phyloP scores from a whole-genome alignment of 352 stramenopile genomes.

The Pythium dissimile region DNA sequence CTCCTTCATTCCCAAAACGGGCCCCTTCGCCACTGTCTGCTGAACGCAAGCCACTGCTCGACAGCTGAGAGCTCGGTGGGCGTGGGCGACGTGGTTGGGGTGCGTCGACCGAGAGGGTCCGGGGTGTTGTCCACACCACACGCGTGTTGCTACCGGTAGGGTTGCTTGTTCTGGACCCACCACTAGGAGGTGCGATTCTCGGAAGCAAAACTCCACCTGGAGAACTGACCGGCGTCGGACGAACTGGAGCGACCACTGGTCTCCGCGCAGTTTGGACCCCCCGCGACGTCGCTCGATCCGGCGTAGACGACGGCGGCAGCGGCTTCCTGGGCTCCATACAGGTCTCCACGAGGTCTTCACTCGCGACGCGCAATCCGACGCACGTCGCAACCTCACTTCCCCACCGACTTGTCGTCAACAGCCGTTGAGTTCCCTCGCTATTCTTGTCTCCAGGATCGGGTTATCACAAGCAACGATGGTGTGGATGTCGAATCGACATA shows the following conservation, averaged over 20 bases:
- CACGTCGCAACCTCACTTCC: too few relatives aligned
- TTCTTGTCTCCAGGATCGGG: constrained; percentile 19
- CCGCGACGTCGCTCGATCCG: constrained; percentile 5
- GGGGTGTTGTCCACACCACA: constrained; percentile 44
- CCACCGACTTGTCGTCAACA: too few relatives aligned
- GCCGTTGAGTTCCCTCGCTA: too few relatives aligned
- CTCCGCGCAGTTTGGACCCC: constrained; percentile 6
- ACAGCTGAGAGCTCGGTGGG: background rate
- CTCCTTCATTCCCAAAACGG: constrained; percentile 20
- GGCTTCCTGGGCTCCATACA: constrained; percentile 19
- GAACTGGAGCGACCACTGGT: background rate
- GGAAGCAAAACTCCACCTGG: constrained; percentile 15
- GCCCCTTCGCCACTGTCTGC: background rate
- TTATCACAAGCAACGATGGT: constrained; percentile 14
- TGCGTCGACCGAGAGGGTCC: constrained; percentile 11
- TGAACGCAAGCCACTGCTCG: background rate
- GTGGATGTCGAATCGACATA: too few relatives aligned
- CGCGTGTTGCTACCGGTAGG: constrained; percentile 1
- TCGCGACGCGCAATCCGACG: background rate
- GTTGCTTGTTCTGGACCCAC: constrained; percentile 1
- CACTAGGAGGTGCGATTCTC: constrained; percentile 17
- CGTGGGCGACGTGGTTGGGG: background rate
- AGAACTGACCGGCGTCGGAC: background rate
- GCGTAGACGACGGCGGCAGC: background rate
- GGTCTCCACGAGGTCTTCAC: background rate